phyloP scores from a whole-genome alignment of 768 basidiomycete species.

The Ramaria rubella region DNA sequence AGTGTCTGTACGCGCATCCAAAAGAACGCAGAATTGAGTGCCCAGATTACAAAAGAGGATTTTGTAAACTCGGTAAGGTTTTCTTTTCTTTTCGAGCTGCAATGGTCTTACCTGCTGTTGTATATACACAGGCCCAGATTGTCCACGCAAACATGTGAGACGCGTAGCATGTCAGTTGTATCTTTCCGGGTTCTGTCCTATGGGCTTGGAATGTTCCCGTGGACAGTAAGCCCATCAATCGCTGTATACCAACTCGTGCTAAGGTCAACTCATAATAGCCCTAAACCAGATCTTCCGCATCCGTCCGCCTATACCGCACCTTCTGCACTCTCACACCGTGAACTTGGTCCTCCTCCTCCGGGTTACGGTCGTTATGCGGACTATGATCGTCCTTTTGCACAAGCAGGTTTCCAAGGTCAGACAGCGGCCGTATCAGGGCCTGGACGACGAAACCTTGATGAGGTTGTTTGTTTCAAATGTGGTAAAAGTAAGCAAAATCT shows the following conservation, averaged over 20 bases:
- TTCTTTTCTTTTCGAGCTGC: not conserved
- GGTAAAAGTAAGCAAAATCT: constrained; percentile 36
- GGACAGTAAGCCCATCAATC: constrained; percentile 62
- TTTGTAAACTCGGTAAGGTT: constrained; percentile 81
- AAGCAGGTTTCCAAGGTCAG: constrained; percentile 26
- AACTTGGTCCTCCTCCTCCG: constrained; percentile 86
- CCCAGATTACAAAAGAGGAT: constrained; percentile 92
- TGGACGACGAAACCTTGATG: constrained; percentile 64
- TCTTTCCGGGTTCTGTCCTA: constrained; percentile 87
- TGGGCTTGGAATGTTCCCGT: constrained; percentile 79
- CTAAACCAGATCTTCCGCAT: constrained; percentile 66
- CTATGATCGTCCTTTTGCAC: constrained; percentile 49
- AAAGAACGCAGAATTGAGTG: constrained; percentile 90
- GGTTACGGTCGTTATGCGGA: constrained; percentile 83
- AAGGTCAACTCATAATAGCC: constrained; percentile 39
- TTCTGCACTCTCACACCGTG: constrained; percentile 64
- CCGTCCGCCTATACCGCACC: constrained; percentile 74
- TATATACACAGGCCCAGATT: constrained; percentile 59
- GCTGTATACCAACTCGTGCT: constrained; percentile 1
- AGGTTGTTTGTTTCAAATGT: constrained; percentile 79
- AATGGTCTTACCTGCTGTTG: constrained; percentile 5
- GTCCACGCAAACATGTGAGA: constrained; percentile 89
- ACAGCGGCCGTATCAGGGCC: constrained; percentile 32
- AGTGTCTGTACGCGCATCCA: constrained; percentile 94
- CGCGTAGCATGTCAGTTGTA: constrained; percentile 88